Conservation (phyloP, 2,329 filamentous ascomycete species). For the Stagonosporopsis cucurbitacearum region DNA sequence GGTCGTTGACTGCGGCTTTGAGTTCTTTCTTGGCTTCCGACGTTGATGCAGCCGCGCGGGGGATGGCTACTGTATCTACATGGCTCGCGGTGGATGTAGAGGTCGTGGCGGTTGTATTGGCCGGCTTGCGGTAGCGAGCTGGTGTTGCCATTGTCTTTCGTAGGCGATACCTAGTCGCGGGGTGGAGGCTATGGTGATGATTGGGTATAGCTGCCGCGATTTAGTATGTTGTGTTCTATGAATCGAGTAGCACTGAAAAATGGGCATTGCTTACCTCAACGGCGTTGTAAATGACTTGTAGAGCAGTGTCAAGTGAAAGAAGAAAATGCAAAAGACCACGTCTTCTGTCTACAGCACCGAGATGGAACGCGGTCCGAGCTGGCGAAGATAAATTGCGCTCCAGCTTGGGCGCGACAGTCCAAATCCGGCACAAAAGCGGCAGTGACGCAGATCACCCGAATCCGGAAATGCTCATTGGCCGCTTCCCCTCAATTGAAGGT, state of each 20-base stretch:
- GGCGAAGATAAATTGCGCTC: conserved; percentile 20
- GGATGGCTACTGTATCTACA: background rate
- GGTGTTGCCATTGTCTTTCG: conserved; percentile 28
- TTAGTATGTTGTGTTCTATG: background rate
- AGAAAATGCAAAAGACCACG: conserved; percentile 1
- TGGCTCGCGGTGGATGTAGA: conserved; percentile 3
- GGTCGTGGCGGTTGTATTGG: conserved; percentile 15
- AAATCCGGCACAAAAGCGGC: conserved; percentile 13
- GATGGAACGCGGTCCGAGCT: conserved; percentile 18
- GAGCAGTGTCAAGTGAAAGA: background rate
- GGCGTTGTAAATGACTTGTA: no score
- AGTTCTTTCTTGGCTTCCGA: conserved; percentile 35
- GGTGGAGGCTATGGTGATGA: background rate
- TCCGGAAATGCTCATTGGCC: conserved; percentile 6
- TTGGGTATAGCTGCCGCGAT: background rate
- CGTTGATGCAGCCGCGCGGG: conserved; percentile 18
- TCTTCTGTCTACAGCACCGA: conserved; percentile 7
- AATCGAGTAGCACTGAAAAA: background rate
- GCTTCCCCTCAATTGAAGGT: background rate
- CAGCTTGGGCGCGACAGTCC: conserved; percentile 15
- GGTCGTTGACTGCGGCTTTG: conserved; percentile 33
- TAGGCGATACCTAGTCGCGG: background rate
- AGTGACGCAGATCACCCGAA: conserved; percentile 15
- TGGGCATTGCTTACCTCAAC: background rate
- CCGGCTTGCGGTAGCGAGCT: conserved; percentile 32